A percentile compares a stretch with the other conserved stretches of the same genome.
These are phyloP conservation scores for Inosperma sp. DNA, from an alignment of 768 basidiomycete species.

Conservation along the genomic window DNA sequence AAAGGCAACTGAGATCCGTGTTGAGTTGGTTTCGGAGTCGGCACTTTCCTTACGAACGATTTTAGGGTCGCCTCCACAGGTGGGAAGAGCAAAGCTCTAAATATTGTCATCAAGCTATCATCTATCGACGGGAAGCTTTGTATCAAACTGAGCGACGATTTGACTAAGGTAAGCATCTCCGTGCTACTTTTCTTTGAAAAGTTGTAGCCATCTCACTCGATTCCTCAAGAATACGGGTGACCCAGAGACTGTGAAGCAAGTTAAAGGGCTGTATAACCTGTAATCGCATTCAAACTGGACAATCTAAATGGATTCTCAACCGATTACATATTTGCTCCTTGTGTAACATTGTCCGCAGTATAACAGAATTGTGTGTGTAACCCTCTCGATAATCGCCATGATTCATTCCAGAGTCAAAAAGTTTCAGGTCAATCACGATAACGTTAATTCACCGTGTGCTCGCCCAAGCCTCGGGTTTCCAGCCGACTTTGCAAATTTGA, in stretches of 20 bases:
- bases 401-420: conserved; percentile 1
- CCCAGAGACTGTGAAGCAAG: conserved; percentile 48
- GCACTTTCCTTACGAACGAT: conserved; percentile 90
- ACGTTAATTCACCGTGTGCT: neutral
- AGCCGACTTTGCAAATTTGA: too few species aligned
- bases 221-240: conserved; percentile 63
- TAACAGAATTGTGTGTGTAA: too few species aligned
- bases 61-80: conserved; percentile 49
- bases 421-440: conserved; percentile 2
- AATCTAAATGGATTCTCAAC: neutral
- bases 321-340: neutral
- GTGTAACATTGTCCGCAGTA: too few species aligned
- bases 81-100: conserved; percentile 77
- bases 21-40: conserved; percentile 86
- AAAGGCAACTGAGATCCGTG: neutral
- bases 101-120: conserved; percentile 92
- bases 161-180: conserved; percentile 54
- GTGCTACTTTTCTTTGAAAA: neutral
- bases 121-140: conserved; percentile 70
- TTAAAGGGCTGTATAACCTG: conserved; percentile 48
- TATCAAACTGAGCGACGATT: conserved; percentile 92
- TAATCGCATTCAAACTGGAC: neutral
- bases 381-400: neutral
- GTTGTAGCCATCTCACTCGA: neutral
- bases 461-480: neutral